A percentile compares a stretch with the other conserved stretches of the same genome.
These are phyloP conservation scores for Neurospora sp. DNA, from an alignment of 495 filamentous ascomycete genomes.

Conservation along the genomic window DNA sequence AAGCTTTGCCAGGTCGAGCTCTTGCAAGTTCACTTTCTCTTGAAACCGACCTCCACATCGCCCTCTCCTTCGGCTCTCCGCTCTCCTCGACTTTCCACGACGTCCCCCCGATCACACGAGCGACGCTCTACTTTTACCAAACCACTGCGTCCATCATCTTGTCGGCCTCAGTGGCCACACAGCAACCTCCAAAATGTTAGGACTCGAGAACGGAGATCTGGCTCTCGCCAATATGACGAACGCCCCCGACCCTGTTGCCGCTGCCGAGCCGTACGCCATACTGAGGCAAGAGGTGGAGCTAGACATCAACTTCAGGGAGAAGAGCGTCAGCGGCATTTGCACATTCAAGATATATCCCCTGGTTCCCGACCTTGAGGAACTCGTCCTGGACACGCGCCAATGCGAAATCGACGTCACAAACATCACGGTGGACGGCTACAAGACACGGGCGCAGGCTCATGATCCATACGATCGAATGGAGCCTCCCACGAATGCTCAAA, in stretches of 20 bases:
- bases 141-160: neutral
- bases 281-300: slow-evolving; percentile 79
- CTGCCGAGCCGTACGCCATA: slow-evolving; percentile 35
- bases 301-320: slow-evolving; percentile 72
- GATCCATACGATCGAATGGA: slow-evolving; percentile 63
- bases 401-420: slow-evolving; percentile 53
- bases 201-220: neutral
- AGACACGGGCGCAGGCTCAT: slow-evolving; percentile 49
- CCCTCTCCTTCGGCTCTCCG: neutral
- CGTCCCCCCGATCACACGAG: neutral
- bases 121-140: neutral
- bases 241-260: slow-evolving; percentile 1
- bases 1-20: slow-evolving; percentile 9
- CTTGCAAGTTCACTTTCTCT: neutral
- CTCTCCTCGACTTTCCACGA: neutral
- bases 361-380: slow-evolving; percentile 51
- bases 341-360: slow-evolving; percentile 70
- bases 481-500: slow-evolving; percentile 44
- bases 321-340: slow-evolving; percentile 66
- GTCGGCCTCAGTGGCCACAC: neutral
- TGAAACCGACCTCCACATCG: neutral
- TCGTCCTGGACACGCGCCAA: slow-evolving; percentile 79
- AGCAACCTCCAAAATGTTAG: neutral
- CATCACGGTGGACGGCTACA: slow-evolving; percentile 62
- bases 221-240: neutral